A percentile compares a stretch with the other conserved stretches of the same genome.
phyloP scores from a whole-genome alignment of 768 basidiomycete species.

The Suillus placidus region DNA sequence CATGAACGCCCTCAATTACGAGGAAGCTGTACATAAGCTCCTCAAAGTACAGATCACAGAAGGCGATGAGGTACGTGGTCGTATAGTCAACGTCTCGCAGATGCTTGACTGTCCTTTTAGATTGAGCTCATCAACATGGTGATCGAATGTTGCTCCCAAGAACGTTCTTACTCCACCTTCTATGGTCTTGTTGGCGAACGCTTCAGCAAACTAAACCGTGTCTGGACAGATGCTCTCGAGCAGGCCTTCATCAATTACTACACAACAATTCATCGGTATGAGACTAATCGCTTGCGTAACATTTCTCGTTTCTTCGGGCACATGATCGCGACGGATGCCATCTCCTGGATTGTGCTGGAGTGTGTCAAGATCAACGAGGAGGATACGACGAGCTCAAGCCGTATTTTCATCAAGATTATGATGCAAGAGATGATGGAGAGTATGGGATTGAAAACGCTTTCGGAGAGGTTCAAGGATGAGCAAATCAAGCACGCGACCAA shows the following conservation, averaged over 20 bases:
- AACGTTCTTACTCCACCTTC: constrained; percentile 96
- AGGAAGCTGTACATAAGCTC: constrained; percentile 98
- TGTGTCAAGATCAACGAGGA: constrained; percentile 95
- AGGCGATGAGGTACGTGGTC: constrained; percentile 81
- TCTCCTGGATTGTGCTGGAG: constrained; percentile 87
- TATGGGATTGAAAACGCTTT: constrained; percentile 86
- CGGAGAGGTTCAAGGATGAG: constrained; percentile 87
- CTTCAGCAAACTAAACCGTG: constrained; percentile 92
- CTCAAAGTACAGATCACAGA: constrained; percentile 90
- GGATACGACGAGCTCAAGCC: constrained; percentile 92
- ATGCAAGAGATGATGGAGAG: constrained; percentile 94
- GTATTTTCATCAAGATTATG: constrained; percentile 98
- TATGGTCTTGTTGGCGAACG: constrained; percentile 96
- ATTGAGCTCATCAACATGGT: constrained; percentile 98
- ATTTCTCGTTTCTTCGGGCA: constrained; percentile 98
- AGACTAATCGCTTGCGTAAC: constrained; percentile 96
- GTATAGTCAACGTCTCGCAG: neutral
- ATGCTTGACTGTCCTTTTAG: constrained; percentile 41
- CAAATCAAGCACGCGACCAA: constrained; percentile 73
- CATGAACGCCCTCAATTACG: constrained; percentile 98
- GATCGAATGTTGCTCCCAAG: constrained; percentile 99
- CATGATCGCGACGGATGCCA: constrained; percentile 79
- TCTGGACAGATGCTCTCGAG: constrained; percentile 92
- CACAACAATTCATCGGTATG: constrained; percentile 96
- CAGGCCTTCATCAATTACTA: constrained; percentile 88